phyloP scores from a whole-genome alignment of 257 asterid genomes.

The Euphrasia confusa region DNA sequence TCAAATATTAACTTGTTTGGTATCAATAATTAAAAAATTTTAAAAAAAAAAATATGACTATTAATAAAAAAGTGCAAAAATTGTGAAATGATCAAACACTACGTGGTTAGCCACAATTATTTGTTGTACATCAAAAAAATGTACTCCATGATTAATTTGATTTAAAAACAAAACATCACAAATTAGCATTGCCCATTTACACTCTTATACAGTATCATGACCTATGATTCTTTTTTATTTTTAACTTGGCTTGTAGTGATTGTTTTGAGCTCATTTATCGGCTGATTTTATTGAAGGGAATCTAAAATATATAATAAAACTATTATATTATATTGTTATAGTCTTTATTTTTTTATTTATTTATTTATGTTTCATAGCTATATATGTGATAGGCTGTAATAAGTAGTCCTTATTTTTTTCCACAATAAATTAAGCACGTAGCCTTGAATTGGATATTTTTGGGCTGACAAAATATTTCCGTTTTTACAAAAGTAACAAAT shows the following conservation, averaged over 20 bases:
- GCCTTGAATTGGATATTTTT: constrained; percentile 19
- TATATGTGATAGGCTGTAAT: background rate
- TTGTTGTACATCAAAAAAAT: too few species aligned
- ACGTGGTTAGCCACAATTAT: too few species aligned
- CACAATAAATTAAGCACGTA: constrained; percentile 22
- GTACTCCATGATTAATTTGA: too few species aligned
- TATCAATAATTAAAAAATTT: too few species aligned
- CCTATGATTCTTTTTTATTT: too few species aligned
- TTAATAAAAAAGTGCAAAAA: too few species aligned
- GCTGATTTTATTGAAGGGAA: constrained; percentile 8
- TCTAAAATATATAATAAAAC: background rate
- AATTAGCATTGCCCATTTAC: too few species aligned
- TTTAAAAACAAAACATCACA: too few species aligned
- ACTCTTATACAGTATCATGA: too few species aligned
- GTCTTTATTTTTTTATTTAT: background rate
- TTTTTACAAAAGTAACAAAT: constrained; percentile 29
- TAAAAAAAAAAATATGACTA: too few species aligned
- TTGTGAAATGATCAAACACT: too few species aligned
- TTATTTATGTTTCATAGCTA: background rate
- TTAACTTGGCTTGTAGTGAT: background rate
- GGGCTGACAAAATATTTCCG: constrained; percentile 10
- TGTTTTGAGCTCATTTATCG: constrained; percentile 12
- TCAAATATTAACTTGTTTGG: too few species aligned
- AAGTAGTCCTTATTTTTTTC: background rate
- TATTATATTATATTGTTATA: background rate